Evolutionary conservation across 2,329 filamentous ascomycete species (phyloP), one percentile per base, ranked within the genome.

Genomic region (Calonectria leucothoes): DNA sequence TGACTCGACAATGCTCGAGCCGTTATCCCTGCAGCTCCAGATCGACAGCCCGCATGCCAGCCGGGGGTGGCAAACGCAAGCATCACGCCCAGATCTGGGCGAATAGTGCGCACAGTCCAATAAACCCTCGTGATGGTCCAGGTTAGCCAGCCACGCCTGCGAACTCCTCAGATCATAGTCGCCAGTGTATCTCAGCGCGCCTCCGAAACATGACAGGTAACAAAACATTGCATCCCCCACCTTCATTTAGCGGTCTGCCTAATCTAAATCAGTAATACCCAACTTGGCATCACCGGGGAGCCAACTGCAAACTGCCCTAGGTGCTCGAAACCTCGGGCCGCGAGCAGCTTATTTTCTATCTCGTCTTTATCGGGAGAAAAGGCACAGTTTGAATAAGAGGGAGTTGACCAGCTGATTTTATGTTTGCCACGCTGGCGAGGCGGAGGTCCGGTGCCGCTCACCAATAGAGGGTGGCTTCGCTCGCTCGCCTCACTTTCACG

Each of bases 351-450:
- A 51, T 37, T 61, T 27, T 39, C 20, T 1, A 10, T 45, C 23
- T 45, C 23, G 42, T 23, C 20, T 27, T 27, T 37, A 1, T 8
- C 20, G 10, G 33, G 33, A 72, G 51, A 37, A n/a, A 73, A 27
- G 17, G 12, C 31, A n/a, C 37, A 33, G 66, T 61, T 39, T 49
- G n/a, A 61, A 48, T 74, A 65, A 65, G 75, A 72, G 74, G 70
- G 71, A 57, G 77, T 77, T 70, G 73, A 71, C 71, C 73, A 78
- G 59, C 71, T 76, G 73, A 71, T 77, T 79, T 70, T 73, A 71
- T 73, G 75, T 76, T 81, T 78, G 79, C 79, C 79, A 81, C 79
- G 79, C 79, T 80, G 77, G 79, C 79, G 79, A 76, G 79, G 79
- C 79, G 79, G 77, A 75, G 72, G 69, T 55, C 75, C 71, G 70